phyloP scores from a whole-genome alignment of 192 early-diverging fungal species.

The Diversispora epigaea region DNA sequence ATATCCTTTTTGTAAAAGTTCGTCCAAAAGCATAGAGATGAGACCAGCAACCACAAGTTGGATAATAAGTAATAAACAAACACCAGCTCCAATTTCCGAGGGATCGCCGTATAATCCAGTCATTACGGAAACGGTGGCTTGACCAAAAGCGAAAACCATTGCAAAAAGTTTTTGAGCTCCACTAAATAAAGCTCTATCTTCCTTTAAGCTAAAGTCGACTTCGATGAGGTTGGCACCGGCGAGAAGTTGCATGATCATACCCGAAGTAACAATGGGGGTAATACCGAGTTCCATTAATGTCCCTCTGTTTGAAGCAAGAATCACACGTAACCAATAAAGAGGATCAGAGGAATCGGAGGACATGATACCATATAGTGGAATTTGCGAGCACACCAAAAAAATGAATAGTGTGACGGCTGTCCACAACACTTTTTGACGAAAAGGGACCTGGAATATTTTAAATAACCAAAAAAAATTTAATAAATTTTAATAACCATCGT shows the following conservation, averaged over 20 bases:
- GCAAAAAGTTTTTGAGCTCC: constrained; percentile 99
- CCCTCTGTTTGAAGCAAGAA: constrained; percentile 99
- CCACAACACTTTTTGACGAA: constrained; percentile 99
- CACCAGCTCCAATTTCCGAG: constrained; percentile 93
- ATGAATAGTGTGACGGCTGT: constrained; percentile 99
- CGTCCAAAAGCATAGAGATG: constrained; percentile 97
- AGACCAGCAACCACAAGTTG: constrained; percentile 96
- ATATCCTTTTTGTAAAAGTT: constrained; percentile 99
- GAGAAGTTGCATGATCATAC: constrained; percentile 99
- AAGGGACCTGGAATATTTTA: constrained; percentile 69
- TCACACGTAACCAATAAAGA: constrained; percentile 99
- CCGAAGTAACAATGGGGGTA: constrained; percentile 98
- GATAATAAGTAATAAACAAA: constrained; percentile 92
- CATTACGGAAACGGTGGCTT: constrained; percentile 97
- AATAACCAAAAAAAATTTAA: not conserved
- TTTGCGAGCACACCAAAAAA: constrained; percentile 99
- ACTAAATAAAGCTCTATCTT: constrained; percentile 97
- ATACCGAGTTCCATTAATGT: constrained; percentile 99
- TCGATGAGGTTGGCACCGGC: constrained; percentile 98
- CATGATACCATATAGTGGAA: constrained; percentile 99
- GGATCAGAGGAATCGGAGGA: constrained; percentile 99
- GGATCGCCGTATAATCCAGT: constrained; percentile 97
- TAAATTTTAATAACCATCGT: not conserved
- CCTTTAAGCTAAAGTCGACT: constrained; percentile 97
- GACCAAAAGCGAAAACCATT: constrained; percentile 98